phyloP scores from a whole-genome alignment of 768 basidiomycete species.

The Russula earlei region DNA sequence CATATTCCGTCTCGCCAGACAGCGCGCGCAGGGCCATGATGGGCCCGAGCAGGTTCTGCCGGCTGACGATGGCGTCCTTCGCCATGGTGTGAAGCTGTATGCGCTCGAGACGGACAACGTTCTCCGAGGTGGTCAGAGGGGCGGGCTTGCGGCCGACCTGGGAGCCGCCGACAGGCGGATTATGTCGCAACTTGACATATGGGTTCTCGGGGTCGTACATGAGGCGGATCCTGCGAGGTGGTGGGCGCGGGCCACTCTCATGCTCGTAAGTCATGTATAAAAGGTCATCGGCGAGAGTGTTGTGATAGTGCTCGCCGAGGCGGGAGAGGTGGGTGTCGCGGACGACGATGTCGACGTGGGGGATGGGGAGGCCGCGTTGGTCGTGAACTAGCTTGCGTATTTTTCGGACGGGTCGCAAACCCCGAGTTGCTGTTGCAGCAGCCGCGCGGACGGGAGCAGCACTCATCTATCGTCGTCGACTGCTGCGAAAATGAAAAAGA shows the following conservation, averaged over 20 bases:
- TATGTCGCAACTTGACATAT: slow-evolving; percentile 69
- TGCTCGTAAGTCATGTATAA: slow-evolving; percentile 95
- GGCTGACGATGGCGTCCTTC: slow-evolving; percentile 67
- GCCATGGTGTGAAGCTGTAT: slow-evolving; percentile 83
- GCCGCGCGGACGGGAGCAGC: not conserved
- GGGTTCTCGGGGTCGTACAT: slow-evolving; percentile 71
- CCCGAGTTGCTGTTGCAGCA: not conserved
- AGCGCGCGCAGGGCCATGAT: slow-evolving; percentile 84
- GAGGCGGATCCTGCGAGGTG: slow-evolving; percentile 50
- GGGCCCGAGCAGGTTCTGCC: slow-evolving; percentile 66
- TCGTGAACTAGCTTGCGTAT: slow-evolving; percentile 33
- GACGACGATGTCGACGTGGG: slow-evolving; percentile 54
- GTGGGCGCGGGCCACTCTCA: slow-evolving; percentile 43
- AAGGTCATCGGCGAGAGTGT: slow-evolving; percentile 74
- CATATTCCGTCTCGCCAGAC: slow-evolving; percentile 69
- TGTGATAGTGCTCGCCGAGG: slow-evolving; percentile 75
- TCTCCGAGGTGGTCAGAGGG: slow-evolving; percentile 55
- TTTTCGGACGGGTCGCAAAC: slow-evolving; percentile 7
- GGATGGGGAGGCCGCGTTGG: slow-evolving; percentile 57
- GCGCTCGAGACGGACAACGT: slow-evolving; percentile 67
- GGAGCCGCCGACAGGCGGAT: slow-evolving; percentile 63
- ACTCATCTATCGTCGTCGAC: not conserved
- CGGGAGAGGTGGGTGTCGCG: slow-evolving; percentile 67
- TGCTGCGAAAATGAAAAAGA: too few species aligned
- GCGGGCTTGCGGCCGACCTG: slow-evolving; percentile 58